These are phyloP conservation scores for Glycine latifolia DNA, from an alignment of 306 rosid genomes.

Conservation along the genomic window DNA sequence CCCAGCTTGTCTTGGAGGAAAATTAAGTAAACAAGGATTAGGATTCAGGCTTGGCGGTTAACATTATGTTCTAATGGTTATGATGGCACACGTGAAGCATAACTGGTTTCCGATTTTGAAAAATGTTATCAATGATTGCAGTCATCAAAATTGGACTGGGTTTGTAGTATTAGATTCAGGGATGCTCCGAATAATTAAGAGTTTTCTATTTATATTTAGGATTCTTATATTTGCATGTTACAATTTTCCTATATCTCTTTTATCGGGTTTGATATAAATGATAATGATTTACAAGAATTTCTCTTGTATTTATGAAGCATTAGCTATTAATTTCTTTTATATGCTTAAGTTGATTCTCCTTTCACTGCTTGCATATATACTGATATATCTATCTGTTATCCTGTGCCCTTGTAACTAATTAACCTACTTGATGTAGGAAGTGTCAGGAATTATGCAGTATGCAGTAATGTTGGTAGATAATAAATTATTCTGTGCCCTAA, in stretches of 20 bases:
- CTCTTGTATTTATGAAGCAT: slow-evolving; percentile 12
- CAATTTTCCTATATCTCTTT: slow-evolving; percentile 18
- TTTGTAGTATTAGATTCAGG: slow-evolving; percentile 40
- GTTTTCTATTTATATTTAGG: slow-evolving; percentile 28
- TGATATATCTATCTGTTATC: background rate
- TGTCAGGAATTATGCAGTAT: background rate
- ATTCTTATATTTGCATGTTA: slow-evolving; percentile 32
- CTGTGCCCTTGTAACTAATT: background rate
- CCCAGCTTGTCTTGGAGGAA: slow-evolving; percentile 24
- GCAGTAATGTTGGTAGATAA: background rate
- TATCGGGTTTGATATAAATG: slow-evolving; percentile 4
- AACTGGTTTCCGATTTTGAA: slow-evolving; percentile 15
- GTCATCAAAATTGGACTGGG: slow-evolving; percentile 35
- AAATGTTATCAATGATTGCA: slow-evolving; percentile 8
- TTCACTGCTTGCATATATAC: background rate
- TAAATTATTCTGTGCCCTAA: background rate
- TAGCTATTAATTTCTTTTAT: slow-evolving; percentile 10
- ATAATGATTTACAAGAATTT: slow-evolving; percentile 40
- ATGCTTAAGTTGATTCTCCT: background rate
- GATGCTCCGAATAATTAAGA: slow-evolving; percentile 1
- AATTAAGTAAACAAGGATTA: slow-evolving; percentile 15
- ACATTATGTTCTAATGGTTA: slow-evolving; percentile 30
- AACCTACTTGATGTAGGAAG: background rate
- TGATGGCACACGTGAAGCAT: slow-evolving; percentile 18
- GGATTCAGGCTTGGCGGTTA: background rate